These are phyloP conservation scores for Chlorella sp. DNA, from an alignment of 139 green algal species.

Conservation along the genomic window DNA sequence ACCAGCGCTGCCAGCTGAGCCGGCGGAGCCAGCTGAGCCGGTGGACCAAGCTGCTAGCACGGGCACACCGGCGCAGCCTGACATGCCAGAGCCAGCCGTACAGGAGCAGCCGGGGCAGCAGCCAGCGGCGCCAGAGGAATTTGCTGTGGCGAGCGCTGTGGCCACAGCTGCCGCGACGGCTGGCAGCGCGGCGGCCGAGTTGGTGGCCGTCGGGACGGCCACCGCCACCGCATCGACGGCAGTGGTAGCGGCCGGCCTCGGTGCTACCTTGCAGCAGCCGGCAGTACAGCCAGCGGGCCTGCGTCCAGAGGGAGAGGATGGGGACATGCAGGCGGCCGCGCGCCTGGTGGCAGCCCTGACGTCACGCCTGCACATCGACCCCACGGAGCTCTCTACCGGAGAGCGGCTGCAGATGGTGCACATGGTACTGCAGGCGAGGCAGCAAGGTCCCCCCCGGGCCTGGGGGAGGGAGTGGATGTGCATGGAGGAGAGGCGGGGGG, in stretches of 20 bases:
- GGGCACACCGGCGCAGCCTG: too few species aligned
- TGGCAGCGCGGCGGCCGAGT: neutral
- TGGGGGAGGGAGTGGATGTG: too few species aligned
- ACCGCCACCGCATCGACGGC: too few species aligned
- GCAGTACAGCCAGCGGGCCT: too few species aligned
- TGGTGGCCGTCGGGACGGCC: too few species aligned
- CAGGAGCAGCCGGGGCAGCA: neutral
- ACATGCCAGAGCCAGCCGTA: too few species aligned
- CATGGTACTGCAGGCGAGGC: slow-evolving; percentile 28
- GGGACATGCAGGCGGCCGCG: slow-evolving; percentile 14
- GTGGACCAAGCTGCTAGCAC: too few species aligned
- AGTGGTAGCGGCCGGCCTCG: too few species aligned
- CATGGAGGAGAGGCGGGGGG: too few species aligned
- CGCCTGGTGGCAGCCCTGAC: slow-evolving; percentile 22
- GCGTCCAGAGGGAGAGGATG: neutral
- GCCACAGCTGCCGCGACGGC: neutral
- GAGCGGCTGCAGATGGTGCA: slow-evolving; percentile 37
- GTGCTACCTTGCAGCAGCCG: too few species aligned
- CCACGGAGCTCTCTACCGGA: slow-evolving; percentile 1
- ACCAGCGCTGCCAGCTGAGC: neutral
- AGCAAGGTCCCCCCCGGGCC: too few species aligned
- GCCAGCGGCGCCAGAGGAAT: neutral
- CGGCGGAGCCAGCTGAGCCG: too few species aligned
- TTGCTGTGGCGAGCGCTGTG: neutral
- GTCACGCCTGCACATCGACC: slow-evolving; percentile 7